These are phyloP conservation scores for Chaetoceros muelleri DNA, from an alignment of 108 stramenopile genomes.

Conservation along the genomic window DNA sequence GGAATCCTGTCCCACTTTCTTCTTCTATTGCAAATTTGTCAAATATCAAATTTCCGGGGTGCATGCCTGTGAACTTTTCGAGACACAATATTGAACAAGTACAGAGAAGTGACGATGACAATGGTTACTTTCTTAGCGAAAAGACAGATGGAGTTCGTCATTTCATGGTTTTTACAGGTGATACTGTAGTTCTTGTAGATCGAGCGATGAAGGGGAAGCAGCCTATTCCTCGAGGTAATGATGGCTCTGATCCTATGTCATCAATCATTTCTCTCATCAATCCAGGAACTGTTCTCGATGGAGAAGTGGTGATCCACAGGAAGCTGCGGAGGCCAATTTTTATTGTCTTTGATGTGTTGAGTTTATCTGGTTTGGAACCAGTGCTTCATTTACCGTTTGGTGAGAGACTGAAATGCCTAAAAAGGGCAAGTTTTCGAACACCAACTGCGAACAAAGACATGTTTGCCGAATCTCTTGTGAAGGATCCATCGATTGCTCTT, in stretches of 20 bases:
- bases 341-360: constrained; percentile 91
- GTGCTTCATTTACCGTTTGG: constrained; percentile 78
- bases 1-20: constrained; percentile 23
- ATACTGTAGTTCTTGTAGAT: constrained; percentile 82
- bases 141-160: constrained; percentile 96
- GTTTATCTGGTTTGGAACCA: constrained; percentile 48
- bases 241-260: constrained; percentile 34
- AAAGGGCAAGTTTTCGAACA: constrained; percentile 58
- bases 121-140: constrained; percentile 87
- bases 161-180: constrained; percentile 83
- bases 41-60: constrained; percentile 77
- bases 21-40: constrained; percentile 16
- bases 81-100: constrained; percentile 88
- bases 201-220: constrained; percentile 80
- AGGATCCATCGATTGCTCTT: constrained; percentile 49
- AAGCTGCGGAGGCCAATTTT: constrained; percentile 72
- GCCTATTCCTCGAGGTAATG: constrained; percentile 20
- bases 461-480: constrained; percentile 46
- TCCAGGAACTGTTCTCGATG: constrained; percentile 89
- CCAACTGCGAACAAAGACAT: constrained; percentile 39
- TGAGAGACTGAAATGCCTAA: constrained; percentile 64
- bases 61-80: constrained; percentile 94
- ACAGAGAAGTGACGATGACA: constrained; percentile 44
- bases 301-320: constrained; percentile 93
- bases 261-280: constrained; percentile 35